phyloP scores from a whole-genome alignment of 2,329 filamentous ascomycete species.

The Fusarium marasasianum region DNA sequence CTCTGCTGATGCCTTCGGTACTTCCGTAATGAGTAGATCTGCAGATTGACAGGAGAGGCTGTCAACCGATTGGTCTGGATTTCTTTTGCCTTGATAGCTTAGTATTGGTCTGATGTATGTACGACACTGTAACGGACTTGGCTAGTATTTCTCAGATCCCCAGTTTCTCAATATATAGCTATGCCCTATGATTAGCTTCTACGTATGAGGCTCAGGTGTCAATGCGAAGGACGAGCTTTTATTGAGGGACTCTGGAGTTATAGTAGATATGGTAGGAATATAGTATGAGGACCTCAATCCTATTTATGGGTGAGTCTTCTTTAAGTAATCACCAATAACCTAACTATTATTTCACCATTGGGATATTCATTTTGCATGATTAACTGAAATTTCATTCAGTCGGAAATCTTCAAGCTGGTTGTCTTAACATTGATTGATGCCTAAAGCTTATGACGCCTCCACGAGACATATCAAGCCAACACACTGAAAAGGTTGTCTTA shows the following conservation, averaged over 20 bases:
- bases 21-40: not conserved
- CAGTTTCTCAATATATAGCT: not conserved
- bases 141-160: too few species aligned
- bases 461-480: too few species aligned
- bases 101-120: too few species aligned
- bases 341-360: accelerated
- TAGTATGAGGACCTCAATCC: not conserved
- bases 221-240: too few species aligned
- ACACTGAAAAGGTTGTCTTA: too few species aligned
- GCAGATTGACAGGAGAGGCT: not conserved
- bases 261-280: not conserved
- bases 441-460: too few species aligned
- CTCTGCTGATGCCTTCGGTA: not conserved
- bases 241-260: too few species aligned
- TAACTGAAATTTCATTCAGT: accelerated
- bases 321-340: accelerated
- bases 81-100: too few species aligned
- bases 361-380: accelerated
- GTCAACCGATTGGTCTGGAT: not conserved
- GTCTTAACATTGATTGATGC: accelerated
- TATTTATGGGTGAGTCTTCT: accelerated
- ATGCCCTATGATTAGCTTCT: not conserved
- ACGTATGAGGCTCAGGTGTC: not conserved
- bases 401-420: not conserved
- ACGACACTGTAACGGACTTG: too few species aligned